Evolutionary conservation across 768 basidiomycete genomes (phyloP), one percentile per base, ranked within the genome.

Genomic region (Lactifluus hygrophoroides): DNA sequence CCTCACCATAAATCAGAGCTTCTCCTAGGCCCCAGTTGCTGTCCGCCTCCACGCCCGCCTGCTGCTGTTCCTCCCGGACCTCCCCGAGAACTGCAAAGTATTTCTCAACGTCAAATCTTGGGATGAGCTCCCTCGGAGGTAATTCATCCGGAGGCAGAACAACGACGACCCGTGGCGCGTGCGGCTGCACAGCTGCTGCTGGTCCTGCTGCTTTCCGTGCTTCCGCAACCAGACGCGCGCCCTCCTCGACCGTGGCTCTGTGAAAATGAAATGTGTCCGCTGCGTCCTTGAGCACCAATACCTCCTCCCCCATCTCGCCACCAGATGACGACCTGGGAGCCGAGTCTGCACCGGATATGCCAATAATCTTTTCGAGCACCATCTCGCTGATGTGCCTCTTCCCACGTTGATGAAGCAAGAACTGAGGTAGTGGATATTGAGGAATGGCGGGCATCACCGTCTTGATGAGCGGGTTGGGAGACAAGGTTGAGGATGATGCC

Each of bases 1-100:
- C 83, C 69, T 96, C 91, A 32, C 88, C 86, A 63, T 97, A 97
- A 9, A 94, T 64, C 28, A 97, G 68, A 37, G 82, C 78, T 59
- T 94, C 91, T 0, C 94, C 94, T 4, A 88, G 69, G 2, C 81
- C 79, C 78, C 82, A 82, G 54, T 14, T 60, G 14, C 44, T 43
- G 21, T 23, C 21, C 3, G 9, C 21, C 9, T 10, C 30, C 60
- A 10, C 66, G 63, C 0, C 57, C 35, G 13, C 66, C 63, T 3
- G 66, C 69, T 42, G 66, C 69, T 40, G 69, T 64, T 14, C 69
- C 66, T 19, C 71, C 65, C 58, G 74, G 66, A 48, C 69, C 11
- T 65, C 65, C 1, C 66, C 66, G 2, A 94, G 71, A 17, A 77
- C 74, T 1, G 69, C 61, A 67, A 84, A 93, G 71, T 83, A 97